Evolutionary conservation across 441 rosid genomes (phyloP), one percentile per base, ranked within the genome.

Genomic region (Raphanus hybrid): DNA sequence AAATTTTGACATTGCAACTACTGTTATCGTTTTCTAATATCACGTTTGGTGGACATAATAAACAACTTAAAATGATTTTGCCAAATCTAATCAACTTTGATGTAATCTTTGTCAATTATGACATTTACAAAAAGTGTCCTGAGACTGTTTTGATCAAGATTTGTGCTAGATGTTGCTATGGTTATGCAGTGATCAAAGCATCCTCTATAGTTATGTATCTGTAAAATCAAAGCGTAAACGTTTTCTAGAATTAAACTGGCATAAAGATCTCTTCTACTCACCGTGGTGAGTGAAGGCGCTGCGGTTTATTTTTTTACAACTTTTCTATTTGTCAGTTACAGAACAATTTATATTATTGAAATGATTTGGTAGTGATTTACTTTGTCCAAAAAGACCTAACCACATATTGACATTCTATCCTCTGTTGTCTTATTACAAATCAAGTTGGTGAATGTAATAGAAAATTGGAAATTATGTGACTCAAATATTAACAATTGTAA

Each of bases 11-110:
- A 43, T 43, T 10, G 3, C 50, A 43, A 10, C 71, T 29, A 29
- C 9, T 50, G 41, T 67, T 65, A 15, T 65, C 55, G 67, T 63
- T 15, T 63, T 15, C 48, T 43, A 63, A 15, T 15, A 63, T 34
- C 27, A 61, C 4, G 65, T 61, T 64, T 39, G 54, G 54, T 65
- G 14, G 7, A 65, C 43, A 48, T 41, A 41, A 39, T 39, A 39
- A 65, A 63, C 67, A 65, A 65, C 55, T 8, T 0, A 65, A 35
- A 23, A 23, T 5, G 37, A 12, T 37, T 66, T 20, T 26, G 18
- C 18, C 8, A 41, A 23, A 23, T 23, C 26, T 23, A 23, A 23
- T 23, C 26, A 23, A 23, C 26, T 23, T 23, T 55, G 8, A 4
- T 7, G 6, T 16, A 8, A 16, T 52, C 9, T 52, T 52, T 52